phyloP scores from a whole-genome alignment of 805 yeast genomes.

The baker's yeast (Saccharomyces cerevisiae) region DNA sequence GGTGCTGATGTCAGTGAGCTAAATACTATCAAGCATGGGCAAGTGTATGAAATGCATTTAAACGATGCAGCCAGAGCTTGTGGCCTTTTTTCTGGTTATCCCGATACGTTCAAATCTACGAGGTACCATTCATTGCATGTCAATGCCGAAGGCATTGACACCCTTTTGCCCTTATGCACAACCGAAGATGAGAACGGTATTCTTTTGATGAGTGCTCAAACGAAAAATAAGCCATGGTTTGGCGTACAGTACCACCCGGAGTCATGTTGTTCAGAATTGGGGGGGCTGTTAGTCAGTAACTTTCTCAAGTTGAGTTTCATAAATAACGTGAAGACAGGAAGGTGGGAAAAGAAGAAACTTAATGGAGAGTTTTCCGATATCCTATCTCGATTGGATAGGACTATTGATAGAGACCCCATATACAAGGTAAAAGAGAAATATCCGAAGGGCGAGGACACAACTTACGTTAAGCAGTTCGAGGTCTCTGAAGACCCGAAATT shows the following conservation, averaged over 20 bases:
- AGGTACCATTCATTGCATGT: constrained; percentile 82
- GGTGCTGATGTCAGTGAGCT: constrained; percentile 52
- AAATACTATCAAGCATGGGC: constrained; percentile 73
- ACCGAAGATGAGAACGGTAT: constrained; percentile 39
- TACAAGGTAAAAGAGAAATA: constrained; percentile 3
- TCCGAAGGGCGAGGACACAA: not conserved
- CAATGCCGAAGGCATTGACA: constrained; percentile 15
- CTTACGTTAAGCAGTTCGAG: constrained; percentile 6
- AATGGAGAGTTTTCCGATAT: constrained; percentile 3
- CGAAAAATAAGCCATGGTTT: constrained; percentile 54
- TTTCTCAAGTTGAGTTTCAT: constrained; percentile 35
- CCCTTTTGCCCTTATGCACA: constrained; percentile 52
- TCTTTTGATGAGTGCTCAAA: constrained; percentile 75
- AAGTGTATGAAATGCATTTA: constrained; percentile 45
- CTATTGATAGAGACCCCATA: constrained; percentile 25
- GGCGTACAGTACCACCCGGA: constrained; percentile 99
- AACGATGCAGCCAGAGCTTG: constrained; percentile 12
- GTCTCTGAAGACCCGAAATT: constrained; percentile 13
- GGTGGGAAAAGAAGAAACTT: constrained; percentile 7
- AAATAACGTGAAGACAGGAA: constrained; percentile 20
- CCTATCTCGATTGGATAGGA: constrained; percentile 6
- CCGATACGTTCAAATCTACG: constrained; percentile 52
- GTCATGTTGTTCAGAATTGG: constrained; percentile 72
- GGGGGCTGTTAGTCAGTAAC: constrained; percentile 49
- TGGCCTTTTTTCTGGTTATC: constrained; percentile 37